Evolutionary conservation across 441 rosid species (phyloP), one percentile per base, ranked within the genome.

Genomic region (Gossypium trilobum): DNA sequence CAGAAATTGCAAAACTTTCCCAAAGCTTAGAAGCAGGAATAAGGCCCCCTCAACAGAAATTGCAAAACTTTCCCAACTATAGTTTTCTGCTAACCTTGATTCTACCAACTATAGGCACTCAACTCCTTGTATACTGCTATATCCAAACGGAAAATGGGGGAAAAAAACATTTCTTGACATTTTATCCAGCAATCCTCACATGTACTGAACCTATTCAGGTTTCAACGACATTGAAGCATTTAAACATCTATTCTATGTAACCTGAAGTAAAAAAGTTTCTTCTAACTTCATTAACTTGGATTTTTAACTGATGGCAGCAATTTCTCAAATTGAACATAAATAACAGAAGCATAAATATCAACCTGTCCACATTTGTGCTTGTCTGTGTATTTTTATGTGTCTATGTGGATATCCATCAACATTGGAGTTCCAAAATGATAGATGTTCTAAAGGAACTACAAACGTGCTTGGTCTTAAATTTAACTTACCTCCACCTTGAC

Each of bases 111-210:
- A 5, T 10, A 10, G 0, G 13, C 19, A 17, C 44, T n/a, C 2
- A 4, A 9, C 65, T 29, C 22, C 36, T 60, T 60, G 13, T 14
- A 60, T 29, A 60, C 10, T 29, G 2, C 16, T 60, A 27, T 60
- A 14, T 29, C 44, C 13, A 61, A 61, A 16, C 11, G 13, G 46
- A 9, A 39, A 39, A 39, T 29, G 20, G 57, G 57, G 6, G 89
- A 22, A 56, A 20, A 20, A 56, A 56, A 22, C 5, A 13, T 56
- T 56, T 56, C 31, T 27, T 9, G 61, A 22, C n/a, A 55, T 55
- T 20, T 23, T 55, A 55, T 23, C 5, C 29, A 20, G 60, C 29
- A 55, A 57, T 23, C 33, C 61, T 57, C 61, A 11, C 33, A 11
- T 2, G 14, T 23, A 23, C 25, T n/a, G 22, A 3, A 9, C 29